These are phyloP conservation scores for Candida glucosophila DNA, from an alignment of 1,139 yeast species.

Conservation along the genomic window DNA sequence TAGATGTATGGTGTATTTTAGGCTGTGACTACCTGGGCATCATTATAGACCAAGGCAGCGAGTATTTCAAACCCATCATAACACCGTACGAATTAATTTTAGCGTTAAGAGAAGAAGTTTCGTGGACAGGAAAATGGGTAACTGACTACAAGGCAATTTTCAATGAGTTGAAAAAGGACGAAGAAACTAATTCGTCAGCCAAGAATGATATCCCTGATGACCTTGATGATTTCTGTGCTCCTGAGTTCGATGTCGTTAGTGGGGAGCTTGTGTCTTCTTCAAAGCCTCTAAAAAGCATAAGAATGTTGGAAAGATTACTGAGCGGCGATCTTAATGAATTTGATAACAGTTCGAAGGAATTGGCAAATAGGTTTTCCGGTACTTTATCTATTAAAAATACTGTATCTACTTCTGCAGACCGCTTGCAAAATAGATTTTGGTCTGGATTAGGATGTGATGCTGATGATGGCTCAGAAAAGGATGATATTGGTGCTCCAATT, in stretches of 20 bases:
- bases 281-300: constrained; percentile 62
- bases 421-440: constrained; percentile 72
- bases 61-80: constrained; percentile 82
- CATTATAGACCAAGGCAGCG: constrained; percentile 65
- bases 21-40: constrained; percentile 96
- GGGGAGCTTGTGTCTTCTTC: constrained; percentile 65
- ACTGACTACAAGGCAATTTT: constrained; percentile 61
- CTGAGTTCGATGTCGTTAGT: constrained; percentile 82
- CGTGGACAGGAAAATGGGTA: constrained; percentile 93
- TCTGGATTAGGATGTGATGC: constrained; percentile 83
- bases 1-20: constrained; percentile 87
- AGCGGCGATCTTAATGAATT: constrained; percentile 15
- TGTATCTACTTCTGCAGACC: constrained; percentile 80
- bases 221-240: constrained; percentile 59
- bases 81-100: constrained; percentile 87
- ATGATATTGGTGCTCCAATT: constrained; percentile 55
- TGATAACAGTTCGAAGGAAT: constrained; percentile 17
- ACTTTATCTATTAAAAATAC: constrained; percentile 65
- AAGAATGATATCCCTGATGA: constrained; percentile 11
- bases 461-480: constrained; percentile 18
- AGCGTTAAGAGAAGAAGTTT: constrained; percentile 65
- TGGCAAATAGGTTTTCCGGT: constrained; percentile 53
- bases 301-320: constrained; percentile 52
- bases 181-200: constrained; percentile 13
- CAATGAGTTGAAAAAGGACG: constrained; percentile 18